These are phyloP conservation scores for Asterella californica DNA, from an alignment of 225 moss, liverwort and hornwort genomes.

Conservation along the genomic window DNA sequence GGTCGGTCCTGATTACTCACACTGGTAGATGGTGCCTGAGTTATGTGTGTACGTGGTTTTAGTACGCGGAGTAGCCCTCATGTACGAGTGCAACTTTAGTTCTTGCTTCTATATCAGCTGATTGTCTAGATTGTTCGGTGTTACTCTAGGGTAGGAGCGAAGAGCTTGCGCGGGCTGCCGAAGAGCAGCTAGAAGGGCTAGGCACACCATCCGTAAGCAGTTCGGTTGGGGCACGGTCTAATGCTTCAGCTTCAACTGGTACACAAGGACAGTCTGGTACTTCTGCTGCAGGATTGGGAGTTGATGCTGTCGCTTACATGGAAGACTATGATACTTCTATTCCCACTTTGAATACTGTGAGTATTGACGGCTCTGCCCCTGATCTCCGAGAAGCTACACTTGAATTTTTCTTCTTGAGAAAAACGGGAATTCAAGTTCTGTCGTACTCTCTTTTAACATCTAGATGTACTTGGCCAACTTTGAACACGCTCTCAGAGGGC, in stretches of 20 bases:
- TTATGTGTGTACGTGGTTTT: too few relatives aligned
- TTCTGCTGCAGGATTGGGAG: conserved; percentile 35
- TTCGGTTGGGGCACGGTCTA: conserved; percentile 28
- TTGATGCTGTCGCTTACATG: conserved; percentile 68
- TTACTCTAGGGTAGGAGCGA: conserved; percentile 64
- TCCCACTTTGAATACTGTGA: conserved; percentile 84
- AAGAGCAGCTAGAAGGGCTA: conserved; percentile 80
- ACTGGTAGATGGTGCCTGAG: too few relatives aligned
- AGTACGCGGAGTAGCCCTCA: too few relatives aligned
- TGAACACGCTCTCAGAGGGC: too few relatives aligned
- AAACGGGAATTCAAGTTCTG: neutral
- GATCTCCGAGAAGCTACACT: neutral
- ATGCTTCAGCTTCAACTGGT: conserved; percentile 26
- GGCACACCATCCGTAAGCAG: conserved; percentile 51
- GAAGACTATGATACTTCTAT: conserved; percentile 93
- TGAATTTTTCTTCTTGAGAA: neutral
- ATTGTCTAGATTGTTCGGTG: neutral
- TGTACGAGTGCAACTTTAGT: too few relatives aligned
- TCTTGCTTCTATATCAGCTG: neutral
- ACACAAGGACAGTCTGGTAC: conserved; percentile 27
- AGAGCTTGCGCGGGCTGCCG: conserved; percentile 86
- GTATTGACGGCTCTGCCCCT: conserved; percentile 1
- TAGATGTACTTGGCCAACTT: neutral
- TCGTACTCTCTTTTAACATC: neutral
- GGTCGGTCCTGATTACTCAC: too few relatives aligned